A percentile compares a stretch with the other conserved stretches of the same genome.
phyloP scores from a whole-genome alignment of 2,329 filamentous ascomycete species.

The Ophiocordyceps australis region DNA sequence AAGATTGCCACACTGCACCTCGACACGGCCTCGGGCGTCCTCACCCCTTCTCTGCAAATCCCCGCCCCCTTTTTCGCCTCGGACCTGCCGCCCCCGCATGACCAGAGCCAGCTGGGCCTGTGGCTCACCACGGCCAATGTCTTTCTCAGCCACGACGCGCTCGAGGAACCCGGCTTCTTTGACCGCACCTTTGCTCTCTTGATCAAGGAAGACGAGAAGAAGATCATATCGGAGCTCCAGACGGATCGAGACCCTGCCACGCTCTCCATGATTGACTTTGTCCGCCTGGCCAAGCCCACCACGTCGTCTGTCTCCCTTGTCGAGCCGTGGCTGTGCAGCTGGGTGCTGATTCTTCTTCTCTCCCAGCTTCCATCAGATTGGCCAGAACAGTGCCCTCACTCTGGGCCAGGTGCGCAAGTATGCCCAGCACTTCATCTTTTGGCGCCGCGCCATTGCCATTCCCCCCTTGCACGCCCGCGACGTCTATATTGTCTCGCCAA shows the following conservation, averaged over 20 bases:
- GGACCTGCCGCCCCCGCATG: conserved; percentile 51
- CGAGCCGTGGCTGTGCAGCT: too few species aligned
- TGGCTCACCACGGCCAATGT: conserved; percentile 81
- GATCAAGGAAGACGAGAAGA: conserved; percentile 65
- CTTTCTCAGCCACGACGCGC: conserved; percentile 48
- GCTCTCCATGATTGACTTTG: conserved; percentile 63
- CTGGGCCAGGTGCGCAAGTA: conserved; percentile 71
- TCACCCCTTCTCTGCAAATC: conserved; percentile 47
- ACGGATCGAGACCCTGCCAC: conserved; percentile 60
- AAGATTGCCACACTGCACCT: conserved; percentile 74
- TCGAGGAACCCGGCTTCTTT: conserved; percentile 47
- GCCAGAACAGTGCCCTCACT: conserved; percentile 52
- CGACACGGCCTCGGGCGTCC: conserved; percentile 37
- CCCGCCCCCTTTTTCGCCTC: conserved; percentile 51
- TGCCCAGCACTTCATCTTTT: conserved; percentile 87
- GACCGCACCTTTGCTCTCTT: conserved; percentile 79
- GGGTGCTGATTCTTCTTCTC: too few species aligned
- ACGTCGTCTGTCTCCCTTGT: conserved; percentile 35
- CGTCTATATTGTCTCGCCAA: conserved; percentile 80
- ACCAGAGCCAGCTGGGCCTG: conserved; percentile 53
- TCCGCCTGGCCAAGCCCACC: conserved; percentile 53
- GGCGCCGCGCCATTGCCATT: conserved; percentile 82
- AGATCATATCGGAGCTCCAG: conserved; percentile 56
- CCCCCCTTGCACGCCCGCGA: conserved; percentile 80
- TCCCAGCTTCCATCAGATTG: conserved; percentile 45